A percentile compares a stretch with the other conserved stretches of the same genome.
These are phyloP conservation scores for Penicillium palitans DNA, from an alignment of 2,329 filamentous ascomycete genomes.

Conservation along the genomic window DNA sequence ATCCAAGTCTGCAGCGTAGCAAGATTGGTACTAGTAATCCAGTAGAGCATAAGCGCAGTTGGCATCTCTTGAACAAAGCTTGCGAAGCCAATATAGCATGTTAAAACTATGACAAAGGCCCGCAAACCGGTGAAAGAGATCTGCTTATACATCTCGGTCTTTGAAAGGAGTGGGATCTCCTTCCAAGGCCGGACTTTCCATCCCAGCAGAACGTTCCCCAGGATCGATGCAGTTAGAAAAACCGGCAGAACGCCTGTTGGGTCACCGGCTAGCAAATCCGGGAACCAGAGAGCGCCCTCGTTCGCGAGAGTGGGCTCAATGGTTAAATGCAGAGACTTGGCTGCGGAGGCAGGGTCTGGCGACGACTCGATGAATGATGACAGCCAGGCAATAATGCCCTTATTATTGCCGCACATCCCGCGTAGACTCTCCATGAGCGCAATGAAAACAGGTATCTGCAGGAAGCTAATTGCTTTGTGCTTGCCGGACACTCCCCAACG, in stretches of 20 bases:
- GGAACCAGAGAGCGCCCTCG: slow-evolving; percentile 64
- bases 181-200: slow-evolving; percentile 27
- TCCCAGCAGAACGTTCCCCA: slow-evolving; percentile 47
- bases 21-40: slow-evolving; percentile 48
- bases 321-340: slow-evolving; percentile 26
- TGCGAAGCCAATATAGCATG: slow-evolving; percentile 40
- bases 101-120: slow-evolving; percentile 38
- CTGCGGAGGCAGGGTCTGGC: slow-evolving; percentile 12
- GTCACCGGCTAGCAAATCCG: slow-evolving; percentile 57
- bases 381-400: slow-evolving; percentile 45
- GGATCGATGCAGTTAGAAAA: slow-evolving; percentile 50
- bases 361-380: slow-evolving; percentile 26
- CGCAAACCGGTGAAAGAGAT: slow-evolving; percentile 30
- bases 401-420: slow-evolving; percentile 47
- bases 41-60: slow-evolving; percentile 51
- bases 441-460: slow-evolving; percentile 51
- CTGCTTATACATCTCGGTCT: slow-evolving; percentile 27
- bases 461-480: slow-evolving; percentile 34
- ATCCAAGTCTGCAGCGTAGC: slow-evolving; percentile 44
- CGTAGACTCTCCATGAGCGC: slow-evolving; percentile 50
- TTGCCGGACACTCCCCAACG: slow-evolving; percentile 38
- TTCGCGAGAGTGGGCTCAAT: slow-evolving; percentile 53
- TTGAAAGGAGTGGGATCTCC: slow-evolving; percentile 30
- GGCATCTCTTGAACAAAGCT: slow-evolving; percentile 41
- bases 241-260: slow-evolving; percentile 52